phyloP scores from a whole-genome alignment of 2,329 filamentous ascomycete genomes.

The Fusarium beomiforme region DNA sequence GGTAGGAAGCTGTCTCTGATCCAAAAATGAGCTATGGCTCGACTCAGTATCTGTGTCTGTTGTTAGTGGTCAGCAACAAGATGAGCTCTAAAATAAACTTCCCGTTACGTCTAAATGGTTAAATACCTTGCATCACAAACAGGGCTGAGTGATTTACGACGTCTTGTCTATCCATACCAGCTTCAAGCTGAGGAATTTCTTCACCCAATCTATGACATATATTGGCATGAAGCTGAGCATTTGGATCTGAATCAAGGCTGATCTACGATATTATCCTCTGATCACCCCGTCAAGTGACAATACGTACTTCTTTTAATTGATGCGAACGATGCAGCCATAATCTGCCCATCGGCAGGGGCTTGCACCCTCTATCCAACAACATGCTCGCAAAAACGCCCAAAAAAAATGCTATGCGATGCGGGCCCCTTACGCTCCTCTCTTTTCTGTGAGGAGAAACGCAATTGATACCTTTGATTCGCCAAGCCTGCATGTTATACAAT shows the following conservation, averaged over 20 bases:
- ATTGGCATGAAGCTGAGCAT: constrained; percentile 12
- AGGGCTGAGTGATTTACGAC: constrained; percentile 27
- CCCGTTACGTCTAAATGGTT: not conserved
- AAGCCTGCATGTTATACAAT: not conserved
- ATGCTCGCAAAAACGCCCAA: constrained; percentile 17
- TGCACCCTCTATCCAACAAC: constrained; percentile 10
- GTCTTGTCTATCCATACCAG: constrained; percentile 18
- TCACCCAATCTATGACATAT: constrained; percentile 12
- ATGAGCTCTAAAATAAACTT: constrained; percentile 30
- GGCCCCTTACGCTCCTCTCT: not conserved
- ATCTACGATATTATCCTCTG: not conserved
- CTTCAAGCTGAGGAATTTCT: constrained; percentile 28
- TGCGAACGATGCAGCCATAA: constrained; percentile 5
- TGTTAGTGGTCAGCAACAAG: not conserved
- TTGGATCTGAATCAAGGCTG: constrained; percentile 1
- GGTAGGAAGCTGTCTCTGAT: not conserved
- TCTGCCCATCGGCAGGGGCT: constrained; percentile 17
- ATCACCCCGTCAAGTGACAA: not conserved
- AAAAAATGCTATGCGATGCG: not conserved
- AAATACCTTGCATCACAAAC: constrained; percentile 11
- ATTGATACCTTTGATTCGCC: constrained; percentile 10
- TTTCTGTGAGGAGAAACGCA: not conserved
- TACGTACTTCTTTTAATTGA: not conserved
- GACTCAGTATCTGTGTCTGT: not conserved
- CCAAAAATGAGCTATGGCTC: not conserved